Evolutionary conservation across 768 basidiomycete genomes (phyloP).

Genomic region (Rhizopogon vinicolor): DNA sequence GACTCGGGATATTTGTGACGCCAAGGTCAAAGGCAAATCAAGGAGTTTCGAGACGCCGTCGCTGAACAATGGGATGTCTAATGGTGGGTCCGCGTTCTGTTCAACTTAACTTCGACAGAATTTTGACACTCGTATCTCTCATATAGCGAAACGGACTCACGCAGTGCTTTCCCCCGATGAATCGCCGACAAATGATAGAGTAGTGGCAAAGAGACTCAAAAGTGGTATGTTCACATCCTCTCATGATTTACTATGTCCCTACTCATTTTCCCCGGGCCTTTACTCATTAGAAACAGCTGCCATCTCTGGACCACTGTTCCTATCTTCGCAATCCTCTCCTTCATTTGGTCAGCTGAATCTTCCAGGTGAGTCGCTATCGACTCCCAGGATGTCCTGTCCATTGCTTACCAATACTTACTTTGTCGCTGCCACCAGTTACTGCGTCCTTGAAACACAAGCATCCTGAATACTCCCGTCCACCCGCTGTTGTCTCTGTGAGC

Average conservation of each 20-base stretch:
- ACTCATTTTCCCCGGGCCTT: not conserved
- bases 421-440: no score
- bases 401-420: no score
- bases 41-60: no score
- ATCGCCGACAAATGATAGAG: not conserved
- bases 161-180: not conserved
- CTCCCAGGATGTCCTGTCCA: no score
- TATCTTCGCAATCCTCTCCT: not conserved
- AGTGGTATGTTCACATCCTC: not conserved
- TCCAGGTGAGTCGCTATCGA: not conserved
- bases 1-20: no score
- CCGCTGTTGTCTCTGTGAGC: not conserved
- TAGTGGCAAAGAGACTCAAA: not conserved
- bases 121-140: not conserved
- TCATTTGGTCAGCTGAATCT: not conserved
- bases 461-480: not conserved
- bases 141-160: not conserved
- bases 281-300: not conserved
- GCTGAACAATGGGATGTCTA: not conserved
- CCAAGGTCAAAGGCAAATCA: not conserved
- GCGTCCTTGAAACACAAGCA: no score
- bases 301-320: not conserved
- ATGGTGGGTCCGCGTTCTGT: not conserved
- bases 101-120: not conserved
- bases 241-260: not conserved